Evolutionary conservation across 164 flowering plant species (phyloP).

Genomic region (Chimonanthus salicifolius): DNA sequence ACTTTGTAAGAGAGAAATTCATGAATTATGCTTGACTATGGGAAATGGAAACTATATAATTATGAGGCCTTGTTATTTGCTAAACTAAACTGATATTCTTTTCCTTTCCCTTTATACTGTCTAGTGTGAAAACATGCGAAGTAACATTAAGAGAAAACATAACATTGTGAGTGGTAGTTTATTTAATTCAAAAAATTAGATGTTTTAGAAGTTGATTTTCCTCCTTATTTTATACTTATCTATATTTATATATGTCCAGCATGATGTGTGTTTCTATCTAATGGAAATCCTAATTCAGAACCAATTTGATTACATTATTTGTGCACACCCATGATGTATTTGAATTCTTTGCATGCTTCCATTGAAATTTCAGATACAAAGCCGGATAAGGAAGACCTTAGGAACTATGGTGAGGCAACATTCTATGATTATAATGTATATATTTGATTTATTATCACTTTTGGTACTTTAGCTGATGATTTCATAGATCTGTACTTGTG

Average conservation of each 20-base stretch:
- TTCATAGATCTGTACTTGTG: neutral
- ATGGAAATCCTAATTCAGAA: neutral
- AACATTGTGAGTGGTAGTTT: neutral
- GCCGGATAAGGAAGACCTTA: conserved; percentile 27
- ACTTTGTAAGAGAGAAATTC: neutral
- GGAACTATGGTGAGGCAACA: conserved; percentile 20
- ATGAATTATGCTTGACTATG: neutral
- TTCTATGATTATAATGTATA: neutral
- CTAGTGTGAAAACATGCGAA: neutral
- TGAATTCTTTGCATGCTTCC: conserved; percentile 8
- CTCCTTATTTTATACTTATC: neutral
- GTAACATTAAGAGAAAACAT: too few species aligned
- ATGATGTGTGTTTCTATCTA: neutral
- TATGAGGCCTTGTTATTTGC: neutral
- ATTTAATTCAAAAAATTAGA: neutral
- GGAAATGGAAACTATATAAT: neutral
- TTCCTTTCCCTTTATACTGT: neutral
- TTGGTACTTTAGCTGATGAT: neutral
- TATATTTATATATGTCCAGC: neutral
- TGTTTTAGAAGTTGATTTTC: neutral
- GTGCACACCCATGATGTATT: neutral
- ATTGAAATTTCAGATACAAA: conserved; percentile 24
- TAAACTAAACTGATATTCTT: neutral
- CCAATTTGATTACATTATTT: neutral
- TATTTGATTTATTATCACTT: neutral